Evolutionary conservation across 306 rosid species (phyloP), one percentile per base, ranked within the genome.

Genomic region (Inga leiocalycina): DNA sequence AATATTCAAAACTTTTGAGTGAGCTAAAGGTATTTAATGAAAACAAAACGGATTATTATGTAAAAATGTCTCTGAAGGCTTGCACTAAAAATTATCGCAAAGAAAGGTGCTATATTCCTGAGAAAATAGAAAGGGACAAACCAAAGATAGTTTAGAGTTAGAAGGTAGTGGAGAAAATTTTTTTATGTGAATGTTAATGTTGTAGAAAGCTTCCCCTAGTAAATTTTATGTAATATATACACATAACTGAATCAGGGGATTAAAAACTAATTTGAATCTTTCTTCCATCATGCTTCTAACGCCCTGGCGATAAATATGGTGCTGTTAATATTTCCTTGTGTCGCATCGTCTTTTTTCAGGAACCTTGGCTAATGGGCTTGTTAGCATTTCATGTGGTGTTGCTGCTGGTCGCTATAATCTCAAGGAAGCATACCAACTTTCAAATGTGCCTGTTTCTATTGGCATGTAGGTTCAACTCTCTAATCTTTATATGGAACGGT

Each of bases 381-480:
- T 37, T 90, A 70, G 87, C 88, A 44, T 81, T 88, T 84, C 91
- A 96, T 84, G 73, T 81, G 59, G 65, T 83, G 56, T 83, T 94
- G 85, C 84, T 96, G 83, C 82, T 92, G 44, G 79, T 82, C 9
- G 73, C 76, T 61, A 19, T 96, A 71, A 13, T 87, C 82, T 87
- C 99, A 20, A 90, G 99, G 91, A 96, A 84, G 90, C 85, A 89
- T 48, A 82, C 90, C 75, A 90, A 92, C 86, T 96, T 96, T 71
- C 99, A 94, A 62, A 96, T 96, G 99, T 80, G 81, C 73, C 78
- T 96, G 85, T 96, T 96, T 89, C 91, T 96, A 76, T 71, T 86
- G 32, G 86, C 97, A 78, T 87, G 98, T 94, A 90, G 37, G 97
- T 85, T 27, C 27, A 27, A 27, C 64, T 57, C 80, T 19, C 74